phyloP scores from a whole-genome alignment of 1,284 basidiomycete species.

The Retiboletus flavoniger region DNA sequence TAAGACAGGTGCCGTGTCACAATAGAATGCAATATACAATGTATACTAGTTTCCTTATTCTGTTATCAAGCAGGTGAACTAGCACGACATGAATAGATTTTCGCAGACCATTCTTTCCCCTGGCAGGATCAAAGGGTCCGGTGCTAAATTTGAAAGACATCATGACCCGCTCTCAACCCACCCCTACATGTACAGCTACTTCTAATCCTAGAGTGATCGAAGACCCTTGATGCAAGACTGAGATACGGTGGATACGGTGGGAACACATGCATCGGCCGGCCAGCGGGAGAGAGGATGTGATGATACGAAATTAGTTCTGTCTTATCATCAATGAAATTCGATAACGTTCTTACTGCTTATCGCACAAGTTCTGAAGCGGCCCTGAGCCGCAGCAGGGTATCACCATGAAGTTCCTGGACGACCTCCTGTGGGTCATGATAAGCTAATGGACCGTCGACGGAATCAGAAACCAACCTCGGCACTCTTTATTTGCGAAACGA shows the following conservation, averaged over 20 bases:
- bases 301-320: slow-evolving; percentile 4
- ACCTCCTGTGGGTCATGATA: slow-evolving; percentile 41
- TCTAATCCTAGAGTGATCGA: slow-evolving; percentile 8
- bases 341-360: slow-evolving; percentile 19
- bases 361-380: slow-evolving; percentile 24
- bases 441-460: not conserved
- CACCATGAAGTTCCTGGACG: slow-evolving; percentile 48
- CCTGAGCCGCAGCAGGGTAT: slow-evolving; percentile 40
- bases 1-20: slow-evolving; percentile 6
- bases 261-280: slow-evolving; percentile 14
- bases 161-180: slow-evolving; percentile 13
- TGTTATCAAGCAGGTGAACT: not conserved
- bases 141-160: slow-evolving; percentile 12
- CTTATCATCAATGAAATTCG: slow-evolving; percentile 27
- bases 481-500: slow-evolving; percentile 52
- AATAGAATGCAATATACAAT: slow-evolving; percentile 20
- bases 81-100: not conserved
- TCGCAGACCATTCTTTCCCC: slow-evolving; percentile 18
- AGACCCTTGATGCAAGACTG: slow-evolving; percentile 8
- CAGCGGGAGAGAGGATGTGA: slow-evolving; percentile 3
- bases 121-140: slow-evolving; percentile 5
- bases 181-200: not conserved
- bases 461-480: slow-evolving; percentile 49
- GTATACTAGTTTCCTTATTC: slow-evolving; percentile 21
- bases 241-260: slow-evolving; percentile 30